Evolutionary conservation across 2,329 filamentous ascomycete species (phyloP).

Genomic region (Magnaporthiopsis incrustans): DNA sequence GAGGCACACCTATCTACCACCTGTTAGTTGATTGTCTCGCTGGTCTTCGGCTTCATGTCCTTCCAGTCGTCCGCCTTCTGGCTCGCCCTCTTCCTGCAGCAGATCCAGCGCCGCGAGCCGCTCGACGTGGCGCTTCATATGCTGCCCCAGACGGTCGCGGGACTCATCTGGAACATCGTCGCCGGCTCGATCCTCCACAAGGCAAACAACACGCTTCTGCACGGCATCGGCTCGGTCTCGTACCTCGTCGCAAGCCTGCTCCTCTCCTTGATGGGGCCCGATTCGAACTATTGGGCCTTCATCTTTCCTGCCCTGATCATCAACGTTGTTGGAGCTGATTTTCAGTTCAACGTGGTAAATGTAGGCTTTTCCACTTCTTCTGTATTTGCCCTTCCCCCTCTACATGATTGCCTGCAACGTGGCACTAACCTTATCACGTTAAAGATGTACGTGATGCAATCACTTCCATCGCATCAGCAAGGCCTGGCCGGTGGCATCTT

Average conservation of each 20-base stretch:
- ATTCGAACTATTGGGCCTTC: conserved; percentile 56
- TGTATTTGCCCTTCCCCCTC: background rate
- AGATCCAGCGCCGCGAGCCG: conserved; percentile 41
- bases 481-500: conserved; percentile 61
- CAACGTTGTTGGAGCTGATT: conserved; percentile 57
- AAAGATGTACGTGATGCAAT: conserved; percentile 62
- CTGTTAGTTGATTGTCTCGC: conserved; percentile 42
- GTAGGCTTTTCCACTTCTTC: conserved; percentile 27
- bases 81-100: conserved; percentile 58
- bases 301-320: conserved; percentile 54
- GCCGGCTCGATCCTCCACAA: conserved; percentile 54
- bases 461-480: conserved; percentile 53
- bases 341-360: conserved; percentile 64
- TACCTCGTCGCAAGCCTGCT: conserved; percentile 38
- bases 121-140: conserved; percentile 54
- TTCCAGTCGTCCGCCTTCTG: conserved; percentile 56
- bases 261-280: conserved; percentile 45
- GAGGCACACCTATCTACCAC: background rate
- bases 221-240: conserved; percentile 33
- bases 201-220: conserved; percentile 56
- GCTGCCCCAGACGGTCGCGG: conserved; percentile 57
- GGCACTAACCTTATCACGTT: background rate
- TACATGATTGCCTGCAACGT: background rate
- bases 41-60: conserved; percentile 53
- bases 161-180: conserved; percentile 54